Evolutionary conservation across 1,139 yeast species (phyloP), one percentile per base, ranked within the genome.

Genomic region (Yamadazyma sp.): DNA sequence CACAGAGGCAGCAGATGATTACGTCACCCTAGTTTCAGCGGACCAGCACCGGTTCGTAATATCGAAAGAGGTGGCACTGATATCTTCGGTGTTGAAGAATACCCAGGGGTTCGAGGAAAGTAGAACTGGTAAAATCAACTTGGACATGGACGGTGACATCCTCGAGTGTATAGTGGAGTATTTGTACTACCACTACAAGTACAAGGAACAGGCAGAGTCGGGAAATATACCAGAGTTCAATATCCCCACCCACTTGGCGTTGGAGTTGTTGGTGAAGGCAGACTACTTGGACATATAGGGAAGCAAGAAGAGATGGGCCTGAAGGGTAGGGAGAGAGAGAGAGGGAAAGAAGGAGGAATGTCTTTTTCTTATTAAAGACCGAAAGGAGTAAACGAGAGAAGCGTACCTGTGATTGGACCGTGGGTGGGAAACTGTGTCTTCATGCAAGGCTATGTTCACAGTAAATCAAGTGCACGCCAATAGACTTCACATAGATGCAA

Each of bases 211-310:
- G 31, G 79, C 76, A 2, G 79, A 72, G 30, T 66, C 69, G 18
- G 76, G 73, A 0, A 79, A 75, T 37, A 79, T 87, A 9, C 95
- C 96, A 0, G 94, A 87, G 45, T 92, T 92, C 59, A 83, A 85
- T 34, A 81, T 92, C 1, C 97, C 98, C 0, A 92, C 98, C 0
- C 97, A 88, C 52, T 78, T 91, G 76, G 96, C 98, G 0, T 69
- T 92, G 49, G 98, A 92, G 55, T 66, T 92, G 50, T 65, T 92
- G 36, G 94, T 92, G 29, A 95, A 95, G 25, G 96, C 98, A 0
- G 98, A 91, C 58, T 89, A 79, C 57, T 68, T 89, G 52, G 92
- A 87, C 55, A 81, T 82, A 39, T 71, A 46, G 17, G 20, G 20
- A 5, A 6, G 16, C 29, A 5, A 20, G 22, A 6, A n/a, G 22